Base-by-base conservation (phyloP, 768 basidiomycete species). In the Calocera cornea region DNA sequence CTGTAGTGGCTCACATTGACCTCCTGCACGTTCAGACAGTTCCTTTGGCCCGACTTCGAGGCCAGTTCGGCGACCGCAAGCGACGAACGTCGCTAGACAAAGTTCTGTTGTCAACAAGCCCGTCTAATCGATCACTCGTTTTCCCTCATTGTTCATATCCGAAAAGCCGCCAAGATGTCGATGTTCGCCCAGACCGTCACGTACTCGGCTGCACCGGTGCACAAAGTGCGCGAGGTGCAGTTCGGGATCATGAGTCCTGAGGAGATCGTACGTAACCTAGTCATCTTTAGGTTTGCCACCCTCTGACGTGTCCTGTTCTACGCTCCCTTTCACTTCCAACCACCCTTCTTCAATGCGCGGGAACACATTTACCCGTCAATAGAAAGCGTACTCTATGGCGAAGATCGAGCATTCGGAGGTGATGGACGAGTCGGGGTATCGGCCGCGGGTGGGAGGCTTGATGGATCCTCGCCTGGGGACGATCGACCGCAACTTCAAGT, bases 381-480 rank as follows among this genome's bases (percentile, higher is more conserved):
- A 97, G 95, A 98, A 99, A 93, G 95, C 95, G 27, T 91, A 92
- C 78, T 97, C 94, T 16, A 95, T 98, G 34, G 94, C 93, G 70
- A 95, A 97, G 82, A 92, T 98, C 73, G 97, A 98, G 80, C 88
- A 93, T 81, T 94, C 95, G 11, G 97, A 99, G 77, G 95, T 97
- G 68, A 95, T 95, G 88, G 97, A 99, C 73, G 97, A 99, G 76
- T 79, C 87, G 22, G 91, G 87, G 0, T 89, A 89, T 74, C 89
- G 87, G 74, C 90, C 92, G 29, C 97, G 97, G 80, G 81, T 86
- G 29, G 94, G 93, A 63, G 97, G 97, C 54, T 80, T 99, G 74
- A 95, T 95, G 89, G 97, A 99, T 79, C 92, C 95, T 64, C 86
- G 92, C 68, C 92, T 98, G 89, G 97, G 97, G 41, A 99, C 93